Conservation (phyloP, 2,329 filamentous ascomycete genomes). For the Colletotrichum simmondsii region DNA sequence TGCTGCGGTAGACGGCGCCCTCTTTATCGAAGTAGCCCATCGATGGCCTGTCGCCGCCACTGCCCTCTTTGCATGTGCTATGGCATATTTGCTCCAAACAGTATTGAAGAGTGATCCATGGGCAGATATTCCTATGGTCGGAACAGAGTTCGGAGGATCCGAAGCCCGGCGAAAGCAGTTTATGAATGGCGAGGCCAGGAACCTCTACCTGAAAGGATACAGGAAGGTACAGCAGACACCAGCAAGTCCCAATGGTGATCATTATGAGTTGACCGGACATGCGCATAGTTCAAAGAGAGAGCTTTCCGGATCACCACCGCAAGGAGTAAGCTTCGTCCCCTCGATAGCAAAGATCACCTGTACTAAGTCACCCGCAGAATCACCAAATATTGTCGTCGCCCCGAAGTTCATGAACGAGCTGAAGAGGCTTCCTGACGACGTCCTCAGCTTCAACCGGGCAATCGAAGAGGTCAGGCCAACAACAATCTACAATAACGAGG, state of each 20-base stretch:
- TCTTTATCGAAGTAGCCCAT: conserved; percentile 4
- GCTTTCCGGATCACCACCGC: conserved; percentile 43
- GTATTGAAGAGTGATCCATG: conserved; percentile 12
- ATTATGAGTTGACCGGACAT: not conserved
- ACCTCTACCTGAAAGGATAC: conserved; percentile 43
- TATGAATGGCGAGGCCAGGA: conserved; percentile 34
- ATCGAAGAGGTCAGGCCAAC: conserved; percentile 36
- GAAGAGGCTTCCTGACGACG: conserved; percentile 44
- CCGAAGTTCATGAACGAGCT: conserved; percentile 45
- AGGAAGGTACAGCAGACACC: conserved; percentile 37
- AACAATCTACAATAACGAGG: fast-evolving
- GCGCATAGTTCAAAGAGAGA: conserved; percentile 42
- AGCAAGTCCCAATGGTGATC: too few relatives aligned
- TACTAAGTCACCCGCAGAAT: conserved; percentile 32
- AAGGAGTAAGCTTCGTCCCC: conserved; percentile 27
- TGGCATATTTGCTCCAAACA: conserved; percentile 5
- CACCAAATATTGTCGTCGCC: conserved; percentile 42
- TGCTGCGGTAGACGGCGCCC: not conserved
- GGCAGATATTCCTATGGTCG: conserved; percentile 39
- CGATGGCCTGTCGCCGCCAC: conserved; percentile 22
- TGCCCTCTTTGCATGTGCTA: not conserved
- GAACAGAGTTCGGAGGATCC: conserved; percentile 39
- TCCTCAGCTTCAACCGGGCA: conserved; percentile 43
- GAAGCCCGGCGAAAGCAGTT: conserved; percentile 42
- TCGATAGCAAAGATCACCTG: too few relatives aligned